A percentile compares a stretch with the other conserved stretches of the same genome.
phyloP scores from a whole-genome alignment of 176 grass and related monocot genomes.

The Rhynchospora breviuscula region DNA sequence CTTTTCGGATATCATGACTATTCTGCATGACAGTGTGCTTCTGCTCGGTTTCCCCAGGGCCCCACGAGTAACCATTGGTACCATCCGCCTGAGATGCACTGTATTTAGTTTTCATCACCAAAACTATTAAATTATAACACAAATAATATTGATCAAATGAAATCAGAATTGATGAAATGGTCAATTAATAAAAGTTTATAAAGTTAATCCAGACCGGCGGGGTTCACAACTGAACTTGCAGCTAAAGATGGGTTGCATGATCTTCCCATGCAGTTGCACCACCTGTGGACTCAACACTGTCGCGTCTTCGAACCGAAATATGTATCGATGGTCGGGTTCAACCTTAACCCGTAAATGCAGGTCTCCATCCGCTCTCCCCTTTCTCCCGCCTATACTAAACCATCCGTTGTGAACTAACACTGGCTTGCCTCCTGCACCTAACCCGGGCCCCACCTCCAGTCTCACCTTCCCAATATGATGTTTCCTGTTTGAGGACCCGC shows the following conservation, averaged over 20 bases:
- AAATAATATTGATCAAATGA: not conserved
- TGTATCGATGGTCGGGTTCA: constrained; percentile 64
- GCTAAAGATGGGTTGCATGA: constrained; percentile 72
- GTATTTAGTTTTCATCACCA: constrained; percentile 15
- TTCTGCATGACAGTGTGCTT: constrained; percentile 31
- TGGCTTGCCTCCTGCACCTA: constrained; percentile 44
- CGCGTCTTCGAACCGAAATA: constrained; percentile 74
- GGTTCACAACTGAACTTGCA: constrained; percentile 75
- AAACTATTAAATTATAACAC: not conserved
- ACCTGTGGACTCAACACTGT: constrained; percentile 59
- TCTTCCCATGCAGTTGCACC: constrained; percentile 50
- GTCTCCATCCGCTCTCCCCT: constrained; percentile 31
- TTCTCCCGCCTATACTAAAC: constrained; percentile 42
- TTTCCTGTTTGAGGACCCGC: constrained; percentile 29
- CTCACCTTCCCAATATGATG: constrained; percentile 54
- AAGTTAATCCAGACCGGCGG: constrained; percentile 26
- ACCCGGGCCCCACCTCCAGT: constrained; percentile 51
- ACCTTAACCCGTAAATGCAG: constrained; percentile 59
- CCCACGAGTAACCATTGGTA: constrained; percentile 35
- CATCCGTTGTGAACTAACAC: constrained; percentile 67
- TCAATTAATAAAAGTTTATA: not conserved
- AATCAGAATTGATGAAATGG: not conserved
- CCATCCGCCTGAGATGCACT: constrained; percentile 49
- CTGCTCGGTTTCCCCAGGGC: constrained; percentile 32
- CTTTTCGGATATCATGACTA: constrained; percentile 51